Evolutionary conservation across 1,284 basidiomycete species (phyloP).

Genomic region (Thelephora terrestris): DNA sequence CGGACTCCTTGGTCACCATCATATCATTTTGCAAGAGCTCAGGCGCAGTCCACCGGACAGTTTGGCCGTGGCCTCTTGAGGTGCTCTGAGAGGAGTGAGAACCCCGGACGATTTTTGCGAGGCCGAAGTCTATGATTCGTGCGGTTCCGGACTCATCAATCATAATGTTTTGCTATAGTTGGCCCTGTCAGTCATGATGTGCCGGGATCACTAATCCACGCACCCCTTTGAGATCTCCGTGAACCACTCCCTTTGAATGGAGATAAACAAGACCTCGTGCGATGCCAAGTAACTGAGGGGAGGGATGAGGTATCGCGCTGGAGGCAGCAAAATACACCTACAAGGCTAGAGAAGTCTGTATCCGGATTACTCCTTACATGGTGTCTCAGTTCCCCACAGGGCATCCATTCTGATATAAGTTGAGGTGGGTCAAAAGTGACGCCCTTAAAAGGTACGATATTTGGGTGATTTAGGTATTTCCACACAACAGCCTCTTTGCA

Average conservation of each 20-base stretch:
- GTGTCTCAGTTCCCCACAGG: not conserved
- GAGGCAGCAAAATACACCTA: not conserved
- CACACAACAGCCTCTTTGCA: constrained; percentile 4
- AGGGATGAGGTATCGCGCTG: not conserved
- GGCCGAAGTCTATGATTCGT: constrained; percentile 7
- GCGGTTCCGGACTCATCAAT: constrained; percentile 4
- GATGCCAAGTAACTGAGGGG: constrained; percentile 5
- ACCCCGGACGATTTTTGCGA: not conserved
- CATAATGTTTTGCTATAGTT: constrained; percentile 6
- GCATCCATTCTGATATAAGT: not conserved
- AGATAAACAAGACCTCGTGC: constrained; percentile 6
- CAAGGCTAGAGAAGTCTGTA: not conserved
- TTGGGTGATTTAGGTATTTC: constrained; percentile 2
- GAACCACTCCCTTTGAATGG: constrained; percentile 4
- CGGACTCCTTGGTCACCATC: not conserved
- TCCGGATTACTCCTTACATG: not conserved
- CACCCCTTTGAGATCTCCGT: constrained; percentile 8
- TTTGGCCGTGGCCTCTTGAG: not conserved
- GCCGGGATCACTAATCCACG: not conserved
- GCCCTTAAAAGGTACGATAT: constrained; percentile 4
- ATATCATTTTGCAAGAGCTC: not conserved
- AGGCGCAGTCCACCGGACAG: not conserved
- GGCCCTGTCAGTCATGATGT: not conserved
- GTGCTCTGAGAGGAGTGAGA: not conserved
- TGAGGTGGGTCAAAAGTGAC: not conserved